Percentiles rank a stretch among this genome's conserved stretches.
phyloP scores from a whole-genome alignment of 164 flowering plant genomes.

The Chimonanthus praecox region DNA sequence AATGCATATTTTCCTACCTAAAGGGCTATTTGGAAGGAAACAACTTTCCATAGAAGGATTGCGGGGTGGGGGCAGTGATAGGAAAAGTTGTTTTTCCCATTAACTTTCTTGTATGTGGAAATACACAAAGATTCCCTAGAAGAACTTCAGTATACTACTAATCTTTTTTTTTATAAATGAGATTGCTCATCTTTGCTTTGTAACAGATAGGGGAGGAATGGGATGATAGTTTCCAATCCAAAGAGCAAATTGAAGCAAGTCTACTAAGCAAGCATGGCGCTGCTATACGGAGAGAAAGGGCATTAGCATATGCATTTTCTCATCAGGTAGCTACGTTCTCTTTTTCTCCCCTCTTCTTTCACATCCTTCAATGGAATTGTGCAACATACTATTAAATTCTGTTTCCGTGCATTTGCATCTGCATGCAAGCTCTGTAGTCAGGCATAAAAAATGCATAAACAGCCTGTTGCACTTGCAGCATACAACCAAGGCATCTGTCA shows the following conservation, averaged over 20 bases:
- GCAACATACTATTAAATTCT: neutral
- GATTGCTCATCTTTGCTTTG: neutral
- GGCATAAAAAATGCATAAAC: neutral
- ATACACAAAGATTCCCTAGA: no score
- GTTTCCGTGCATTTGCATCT: neutral
- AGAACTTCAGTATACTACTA: no score
- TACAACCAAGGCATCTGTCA: neutral
- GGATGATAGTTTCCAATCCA: constrained; percentile 82
- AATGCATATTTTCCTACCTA: no score
- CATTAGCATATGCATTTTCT: constrained; percentile 77
- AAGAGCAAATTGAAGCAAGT: constrained; percentile 73
- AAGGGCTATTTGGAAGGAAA: no score
- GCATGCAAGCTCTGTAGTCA: neutral
- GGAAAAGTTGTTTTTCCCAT: no score
- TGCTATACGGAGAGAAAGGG: constrained; percentile 78
- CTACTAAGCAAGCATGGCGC: constrained; percentile 69
- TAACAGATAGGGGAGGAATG: constrained; percentile 73
- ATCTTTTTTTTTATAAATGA: neutral
- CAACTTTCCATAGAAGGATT: no score
- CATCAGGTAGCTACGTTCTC: constrained; percentile 52
- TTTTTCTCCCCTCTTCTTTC: neutral
- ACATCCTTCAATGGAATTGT: neutral
- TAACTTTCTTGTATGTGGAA: no score
- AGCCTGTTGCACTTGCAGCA: neutral
- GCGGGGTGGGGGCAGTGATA: no score